Conservation (phyloP, 1,284 basidiomycete genomes). For the Inonotus obliquus region DNA sequence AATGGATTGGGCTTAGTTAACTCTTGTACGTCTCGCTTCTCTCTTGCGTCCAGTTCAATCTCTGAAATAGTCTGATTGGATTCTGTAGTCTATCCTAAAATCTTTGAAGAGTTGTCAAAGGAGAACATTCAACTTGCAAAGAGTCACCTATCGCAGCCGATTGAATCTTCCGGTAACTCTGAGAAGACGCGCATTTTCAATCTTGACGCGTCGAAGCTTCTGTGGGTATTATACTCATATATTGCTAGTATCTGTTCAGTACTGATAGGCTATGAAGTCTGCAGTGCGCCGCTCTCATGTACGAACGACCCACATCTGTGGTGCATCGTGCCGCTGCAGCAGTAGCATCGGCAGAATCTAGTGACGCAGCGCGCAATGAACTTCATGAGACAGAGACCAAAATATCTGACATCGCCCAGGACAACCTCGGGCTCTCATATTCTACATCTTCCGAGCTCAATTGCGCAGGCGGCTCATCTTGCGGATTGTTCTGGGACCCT, state of each 20-base stretch:
- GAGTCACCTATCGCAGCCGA: conserved; percentile 21
- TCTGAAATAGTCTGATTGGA: too few species aligned
- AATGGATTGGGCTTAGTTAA: too few species aligned
- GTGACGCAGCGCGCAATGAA: conserved; percentile 2
- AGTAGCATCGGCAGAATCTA: neutral
- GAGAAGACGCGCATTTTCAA: conserved; percentile 25
- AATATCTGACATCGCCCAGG: conserved; percentile 19
- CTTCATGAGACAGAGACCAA: conserved; percentile 18
- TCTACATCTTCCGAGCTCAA: conserved; percentile 26
- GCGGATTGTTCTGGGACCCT: conserved; percentile 25
- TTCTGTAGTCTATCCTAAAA: conserved; percentile 31
- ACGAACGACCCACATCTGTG: conserved; percentile 23
- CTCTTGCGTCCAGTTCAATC: too few species aligned
- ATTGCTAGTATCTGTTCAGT: neutral
- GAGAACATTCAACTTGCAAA: conserved; percentile 26
- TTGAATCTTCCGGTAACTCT: conserved; percentile 19
- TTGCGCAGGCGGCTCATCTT: conserved; percentile 21
- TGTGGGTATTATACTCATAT: conserved; percentile 18
- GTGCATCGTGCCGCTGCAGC: conserved; percentile 9
- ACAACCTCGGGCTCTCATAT: conserved; percentile 21
- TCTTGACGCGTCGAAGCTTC: conserved; percentile 26
- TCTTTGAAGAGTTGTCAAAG: conserved; percentile 27
- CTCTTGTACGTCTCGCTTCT: too few species aligned
- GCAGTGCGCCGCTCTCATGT: conserved; percentile 27
- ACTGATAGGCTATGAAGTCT: conserved; percentile 14